Percentiles rank a stretch among this genome's conserved stretches.
Conservation (phyloP, 257 asterid genomes). For the Solanum chiquidenum region DNA sequence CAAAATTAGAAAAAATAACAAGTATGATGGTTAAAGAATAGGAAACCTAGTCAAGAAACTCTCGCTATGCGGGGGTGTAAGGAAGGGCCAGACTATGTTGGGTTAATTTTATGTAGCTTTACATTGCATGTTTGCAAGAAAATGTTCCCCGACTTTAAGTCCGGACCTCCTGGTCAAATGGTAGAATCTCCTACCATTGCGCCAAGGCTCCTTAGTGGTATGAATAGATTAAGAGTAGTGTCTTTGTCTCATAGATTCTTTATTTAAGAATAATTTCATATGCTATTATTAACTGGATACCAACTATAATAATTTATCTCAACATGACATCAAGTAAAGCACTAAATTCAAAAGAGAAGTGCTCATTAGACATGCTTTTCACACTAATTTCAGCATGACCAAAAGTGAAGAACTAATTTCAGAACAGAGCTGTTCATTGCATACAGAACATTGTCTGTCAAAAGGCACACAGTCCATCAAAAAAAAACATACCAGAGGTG, state of each 20-base stretch:
- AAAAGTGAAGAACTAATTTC: neutral
- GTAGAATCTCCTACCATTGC: neutral
- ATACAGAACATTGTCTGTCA: neutral
- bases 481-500: conserved; percentile 57
- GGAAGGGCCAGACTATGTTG: neutral
- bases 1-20: neutral
- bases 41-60: neutral
- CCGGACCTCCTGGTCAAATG: neutral
- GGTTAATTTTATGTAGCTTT: too few species aligned
- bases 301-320: neutral
- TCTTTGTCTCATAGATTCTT: neutral
- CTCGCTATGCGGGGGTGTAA: neutral
- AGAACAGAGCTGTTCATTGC: neutral
- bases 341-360: neutral
- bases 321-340: neutral
- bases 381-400: neutral
- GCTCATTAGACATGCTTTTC: neutral
- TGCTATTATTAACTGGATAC: neutral
- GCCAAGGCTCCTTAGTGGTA: neutral
- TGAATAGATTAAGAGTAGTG: neutral
- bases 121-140: neutral
- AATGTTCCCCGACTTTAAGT: neutral
- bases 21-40: neutral
- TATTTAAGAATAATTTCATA: neutral
- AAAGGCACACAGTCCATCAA: neutral